A percentile compares a stretch with the other conserved stretches of the same genome.
Conservation (phyloP, 108 stramenopile species). For the Fistulifera solaris region DNA sequence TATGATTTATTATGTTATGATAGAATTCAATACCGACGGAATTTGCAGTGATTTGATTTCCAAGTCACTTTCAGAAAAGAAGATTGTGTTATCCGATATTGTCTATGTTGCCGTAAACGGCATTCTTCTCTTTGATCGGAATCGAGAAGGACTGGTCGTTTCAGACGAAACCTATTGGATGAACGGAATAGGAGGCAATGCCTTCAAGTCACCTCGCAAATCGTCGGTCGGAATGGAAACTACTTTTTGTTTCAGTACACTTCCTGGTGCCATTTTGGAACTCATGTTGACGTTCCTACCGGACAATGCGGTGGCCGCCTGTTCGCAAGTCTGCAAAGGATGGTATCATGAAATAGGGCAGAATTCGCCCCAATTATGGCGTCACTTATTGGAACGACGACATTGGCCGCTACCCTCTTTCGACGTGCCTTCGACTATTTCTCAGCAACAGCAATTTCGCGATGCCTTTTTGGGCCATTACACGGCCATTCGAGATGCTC, state of each 20-base stretch:
- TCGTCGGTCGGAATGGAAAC: conserved; percentile 3
- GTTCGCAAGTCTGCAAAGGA: conserved; percentile 30
- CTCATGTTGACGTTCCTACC: conserved; percentile 37
- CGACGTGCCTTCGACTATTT: not conserved
- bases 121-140: conserved; percentile 37
- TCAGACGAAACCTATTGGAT: conserved; percentile 4
- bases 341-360: conserved; percentile 48
- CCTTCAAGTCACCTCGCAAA: not conserved
- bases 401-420: conserved; percentile 23
- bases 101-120: conserved; percentile 33
- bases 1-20: conserved; percentile 24
- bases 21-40: not conserved
- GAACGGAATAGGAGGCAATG: not conserved
- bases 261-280: conserved; percentile 35
- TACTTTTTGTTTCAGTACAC: conserved; percentile 1
- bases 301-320: conserved; percentile 19
- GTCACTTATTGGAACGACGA: conserved; percentile 27
- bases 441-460: conserved; percentile 9
- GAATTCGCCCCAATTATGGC: conserved; percentile 38
- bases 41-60: not conserved
- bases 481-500: conserved; percentile 21
- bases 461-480: conserved; percentile 29
- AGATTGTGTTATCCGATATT: conserved; percentile 19
- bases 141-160: conserved; percentile 30
- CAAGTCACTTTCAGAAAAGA: conserved; percentile 9